Conservation (phyloP, 805 yeast species). For the Yarrowia sp. region DNA sequence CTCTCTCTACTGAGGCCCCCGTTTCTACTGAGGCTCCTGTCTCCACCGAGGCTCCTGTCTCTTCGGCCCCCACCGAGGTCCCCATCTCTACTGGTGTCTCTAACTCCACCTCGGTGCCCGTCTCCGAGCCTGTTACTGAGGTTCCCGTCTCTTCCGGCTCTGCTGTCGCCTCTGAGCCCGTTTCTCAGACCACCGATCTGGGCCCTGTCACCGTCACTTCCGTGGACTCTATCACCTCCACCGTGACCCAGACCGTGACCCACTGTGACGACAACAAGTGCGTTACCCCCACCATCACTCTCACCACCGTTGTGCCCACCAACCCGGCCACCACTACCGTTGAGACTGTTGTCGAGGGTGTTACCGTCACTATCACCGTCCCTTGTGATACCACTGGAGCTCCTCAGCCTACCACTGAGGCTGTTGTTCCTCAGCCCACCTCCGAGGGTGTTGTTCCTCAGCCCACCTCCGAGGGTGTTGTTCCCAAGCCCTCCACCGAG, state of each 20-base stretch:
- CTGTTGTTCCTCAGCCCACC: background rate
- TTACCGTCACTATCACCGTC: slow-evolving; percentile 14
- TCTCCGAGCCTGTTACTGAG: background rate
- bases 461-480: background rate
- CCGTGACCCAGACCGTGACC: slow-evolving; percentile 12
- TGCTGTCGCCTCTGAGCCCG: background rate
- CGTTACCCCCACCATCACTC: slow-evolving; percentile 17
- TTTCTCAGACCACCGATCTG: background rate
- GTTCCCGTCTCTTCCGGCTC: background rate
- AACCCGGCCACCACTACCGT: slow-evolving; percentile 14
- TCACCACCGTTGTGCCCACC: slow-evolving; percentile 20
- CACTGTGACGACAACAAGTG: slow-evolving; percentile 21
- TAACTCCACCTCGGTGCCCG: too few species aligned
- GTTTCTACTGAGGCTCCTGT: background rate
- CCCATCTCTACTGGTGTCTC: too few species aligned
- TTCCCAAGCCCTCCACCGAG: background rate
- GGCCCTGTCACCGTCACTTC: background rate
- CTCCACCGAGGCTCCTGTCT: background rate
- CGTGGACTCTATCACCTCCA: slow-evolving; percentile 3
- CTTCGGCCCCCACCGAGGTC: background rate
- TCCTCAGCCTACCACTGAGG: background rate
- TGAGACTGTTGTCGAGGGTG: background rate
- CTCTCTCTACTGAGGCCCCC: background rate
- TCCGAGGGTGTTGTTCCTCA: background rate
- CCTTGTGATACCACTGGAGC: slow-evolving; percentile 20